Evolutionary conservation across 768 basidiomycete genomes (phyloP), one percentile per base, ranked within the genome.

Genomic region (Lentinula sp.): DNA sequence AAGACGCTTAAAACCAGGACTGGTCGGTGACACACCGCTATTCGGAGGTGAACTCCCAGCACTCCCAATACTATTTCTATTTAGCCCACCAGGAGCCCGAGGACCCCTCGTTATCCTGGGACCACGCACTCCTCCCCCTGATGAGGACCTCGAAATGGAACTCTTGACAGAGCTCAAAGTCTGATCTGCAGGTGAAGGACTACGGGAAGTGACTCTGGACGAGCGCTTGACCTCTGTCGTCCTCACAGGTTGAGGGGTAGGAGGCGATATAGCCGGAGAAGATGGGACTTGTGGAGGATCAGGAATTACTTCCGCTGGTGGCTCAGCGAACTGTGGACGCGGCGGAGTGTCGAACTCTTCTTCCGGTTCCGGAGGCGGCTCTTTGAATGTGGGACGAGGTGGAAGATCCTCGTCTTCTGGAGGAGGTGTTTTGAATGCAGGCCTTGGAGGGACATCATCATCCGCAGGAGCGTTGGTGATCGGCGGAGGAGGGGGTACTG

Each of bases 61-160:
- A 4, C 78, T 75, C 48, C 75, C 60, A 8, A 74, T 66, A 61
- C 78, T 80, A 59, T 74, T 76, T 65, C 79, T 78, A 65, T 86
- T 87, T 21, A 11, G 53, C 37, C 18, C 34, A 32, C 73, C 72
- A 15, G 71, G 70, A 5, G 74, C 64, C 59, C 84, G 73, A 5
- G 85, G 80, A 6, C 74, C 77, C 48, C 85, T 78, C 9, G 79
- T 74, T 23, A 78, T 60, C 57, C 85, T 73, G 0, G 84, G 80
- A 2, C 82, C 82, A 57, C 85, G 81, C 5, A 80, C 71, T 21
- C 70, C 62, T 4, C 68, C 28, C 28, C 28, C 68, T 11, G 69
- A 68, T n/a, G 68, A 64, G 13, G 68, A 66, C 42, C 68, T 64
- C 3, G 66, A 66, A 10, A 66, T 52, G 13, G 65, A 49, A 10